Conservation (phyloP, 2,329 filamentous ascomycete genomes). For the Stagonosporopsis rhizophila region DNA sequence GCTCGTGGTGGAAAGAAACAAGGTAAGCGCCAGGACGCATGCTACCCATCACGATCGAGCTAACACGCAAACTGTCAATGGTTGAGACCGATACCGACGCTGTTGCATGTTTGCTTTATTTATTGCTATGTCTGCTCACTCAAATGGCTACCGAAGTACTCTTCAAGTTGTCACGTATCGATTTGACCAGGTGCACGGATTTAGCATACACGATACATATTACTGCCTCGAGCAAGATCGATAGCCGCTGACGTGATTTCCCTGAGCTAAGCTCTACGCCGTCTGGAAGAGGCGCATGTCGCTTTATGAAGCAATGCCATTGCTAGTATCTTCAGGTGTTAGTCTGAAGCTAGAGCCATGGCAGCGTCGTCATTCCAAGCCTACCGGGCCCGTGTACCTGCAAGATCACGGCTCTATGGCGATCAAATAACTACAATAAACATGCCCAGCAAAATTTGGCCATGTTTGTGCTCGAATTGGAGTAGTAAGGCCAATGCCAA, state of each 20-base stretch:
- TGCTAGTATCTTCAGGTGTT: background rate
- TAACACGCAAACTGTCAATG: background rate
- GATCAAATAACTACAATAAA: conserved; percentile 4
- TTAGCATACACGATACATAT: background rate
- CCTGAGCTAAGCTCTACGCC: background rate
- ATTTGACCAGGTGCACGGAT: background rate
- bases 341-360: conserved; percentile 18
- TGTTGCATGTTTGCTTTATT: background rate
- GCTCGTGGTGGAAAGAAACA: background rate
- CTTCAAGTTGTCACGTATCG: background rate
- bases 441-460: background rate
- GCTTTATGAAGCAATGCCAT: background rate
- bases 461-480: background rate
- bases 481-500: background rate
- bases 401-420: conserved; percentile 17
- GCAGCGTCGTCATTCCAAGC: conserved; percentile 25
- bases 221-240: background rate
- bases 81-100: background rate
- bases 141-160: background rate
- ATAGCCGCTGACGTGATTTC: background rate
- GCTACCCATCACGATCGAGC: background rate
- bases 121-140: background rate
- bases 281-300: background rate
- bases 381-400: conserved; percentile 16
- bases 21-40: background rate